phyloP scores from a whole-genome alignment of 306 rosid species.

The Alnus rubra region DNA sequence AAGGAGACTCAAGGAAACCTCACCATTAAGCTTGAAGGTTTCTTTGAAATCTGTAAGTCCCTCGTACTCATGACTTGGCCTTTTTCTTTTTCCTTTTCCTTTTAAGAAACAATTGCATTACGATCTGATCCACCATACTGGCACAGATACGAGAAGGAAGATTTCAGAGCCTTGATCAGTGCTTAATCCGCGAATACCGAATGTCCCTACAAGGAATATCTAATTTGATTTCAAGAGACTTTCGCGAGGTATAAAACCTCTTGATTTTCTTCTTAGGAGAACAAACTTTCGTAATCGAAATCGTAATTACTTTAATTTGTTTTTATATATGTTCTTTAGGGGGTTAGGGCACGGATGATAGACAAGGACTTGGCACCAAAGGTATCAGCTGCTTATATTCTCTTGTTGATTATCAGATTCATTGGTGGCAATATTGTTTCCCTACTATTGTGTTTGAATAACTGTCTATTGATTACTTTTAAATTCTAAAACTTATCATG shows the following conservation, averaged over 20 bases:
- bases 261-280: constrained; percentile 1
- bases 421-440: neutral
- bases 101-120: neutral
- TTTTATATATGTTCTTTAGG: constrained; percentile 47
- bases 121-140: constrained; percentile 18
- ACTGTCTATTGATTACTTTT: neutral
- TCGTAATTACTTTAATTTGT: constrained; percentile 8
- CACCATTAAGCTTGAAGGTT: constrained; percentile 93
- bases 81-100: constrained; percentile 4
- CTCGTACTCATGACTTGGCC: constrained; percentile 16
- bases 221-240: constrained; percentile 67
- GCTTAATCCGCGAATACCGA: constrained; percentile 77
- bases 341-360: constrained; percentile 82
- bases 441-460: neutral
- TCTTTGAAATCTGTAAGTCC: constrained; percentile 84
- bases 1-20: constrained; percentile 70
- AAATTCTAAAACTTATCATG: constrained; percentile 1
- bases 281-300: neutral
- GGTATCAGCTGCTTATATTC: constrained; percentile 44
- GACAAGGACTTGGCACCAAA: constrained; percentile 80
- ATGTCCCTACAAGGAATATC: constrained; percentile 73
- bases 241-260: constrained; percentile 62
- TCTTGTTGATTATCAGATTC: neutral
- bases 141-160: constrained; percentile 82
- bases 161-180: constrained; percentile 81